These are phyloP conservation scores for Cercospora canescens DNA, from an alignment of 2,329 filamentous ascomycete genomes.

Conservation along the genomic window DNA sequence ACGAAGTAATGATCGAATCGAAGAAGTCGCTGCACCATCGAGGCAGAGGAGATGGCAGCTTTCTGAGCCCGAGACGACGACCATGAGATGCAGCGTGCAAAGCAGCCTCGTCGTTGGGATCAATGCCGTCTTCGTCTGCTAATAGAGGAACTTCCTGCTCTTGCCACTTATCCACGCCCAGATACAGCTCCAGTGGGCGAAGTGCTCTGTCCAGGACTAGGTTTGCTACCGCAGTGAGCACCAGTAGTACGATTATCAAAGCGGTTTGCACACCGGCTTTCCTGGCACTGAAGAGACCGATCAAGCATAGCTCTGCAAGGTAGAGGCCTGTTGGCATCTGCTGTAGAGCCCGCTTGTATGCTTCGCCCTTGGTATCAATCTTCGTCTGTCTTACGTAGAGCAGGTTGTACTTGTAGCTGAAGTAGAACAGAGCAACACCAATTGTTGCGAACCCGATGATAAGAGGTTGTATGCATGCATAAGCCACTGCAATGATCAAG, in stretches of 20 bases:
- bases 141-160: slow-evolving; percentile 33
- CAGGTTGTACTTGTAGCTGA: slow-evolving; percentile 52
- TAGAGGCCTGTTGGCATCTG: slow-evolving; percentile 51
- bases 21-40: slow-evolving; percentile 32
- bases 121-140: slow-evolving; percentile 31
- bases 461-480: slow-evolving; percentile 51
- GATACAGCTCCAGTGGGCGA: slow-evolving; percentile 34
- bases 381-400: slow-evolving; percentile 49
- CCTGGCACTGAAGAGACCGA: slow-evolving; percentile 46
- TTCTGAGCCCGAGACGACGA: slow-evolving; percentile 31
- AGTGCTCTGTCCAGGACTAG: slow-evolving; percentile 33
- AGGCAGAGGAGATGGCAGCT: slow-evolving; percentile 27
- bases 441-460: slow-evolving; percentile 49
- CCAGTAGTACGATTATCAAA: slow-evolving; percentile 44
- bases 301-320: slow-evolving; percentile 49
- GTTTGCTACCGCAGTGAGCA: slow-evolving; percentile 37
- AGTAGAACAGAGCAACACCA: slow-evolving; percentile 47
- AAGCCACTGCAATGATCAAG: slow-evolving; percentile 45
- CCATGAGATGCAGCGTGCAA: slow-evolving; percentile 35
- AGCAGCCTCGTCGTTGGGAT: slow-evolving; percentile 30
- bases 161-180: slow-evolving; percentile 35
- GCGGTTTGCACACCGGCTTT: slow-evolving; percentile 43
- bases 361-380: slow-evolving; percentile 49
- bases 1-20: slow-evolving; percentile 30
- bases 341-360: slow-evolving; percentile 48